These are phyloP conservation scores for Trichoderma polysporum DNA, from an alignment of 2,329 filamentous ascomycete species.

Conservation along the genomic window DNA sequence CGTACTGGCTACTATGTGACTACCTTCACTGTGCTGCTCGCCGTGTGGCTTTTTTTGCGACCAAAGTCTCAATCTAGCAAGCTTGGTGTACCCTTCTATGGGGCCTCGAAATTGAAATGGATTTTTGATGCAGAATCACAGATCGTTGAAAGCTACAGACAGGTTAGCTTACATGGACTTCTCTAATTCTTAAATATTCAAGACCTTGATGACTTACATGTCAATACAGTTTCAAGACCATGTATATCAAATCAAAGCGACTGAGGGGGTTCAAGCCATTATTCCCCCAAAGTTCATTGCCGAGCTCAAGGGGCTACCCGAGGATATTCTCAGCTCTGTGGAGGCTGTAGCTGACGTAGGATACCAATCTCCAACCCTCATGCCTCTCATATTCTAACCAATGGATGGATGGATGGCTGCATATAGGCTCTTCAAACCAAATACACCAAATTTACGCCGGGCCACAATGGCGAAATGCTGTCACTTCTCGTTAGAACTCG, in stretches of 20 bases:
- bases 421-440: constrained; percentile 49
- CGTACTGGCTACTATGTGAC: background rate
- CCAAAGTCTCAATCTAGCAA: constrained; percentile 21
- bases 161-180: constrained; percentile 35
- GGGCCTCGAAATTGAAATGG: constrained; percentile 50
- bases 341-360: constrained; percentile 49
- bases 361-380: background rate
- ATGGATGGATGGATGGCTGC: background rate
- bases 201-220: constrained; percentile 22
- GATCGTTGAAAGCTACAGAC: constrained; percentile 49
- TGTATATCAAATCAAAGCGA: constrained; percentile 53
- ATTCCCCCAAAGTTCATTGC: constrained; percentile 46
- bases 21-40: background rate
- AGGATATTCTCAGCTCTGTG: constrained; percentile 48
- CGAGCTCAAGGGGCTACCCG: constrained; percentile 49
- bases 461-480: constrained; percentile 46
- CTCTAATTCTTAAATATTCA: accelerated
- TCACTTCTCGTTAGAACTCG: constrained; percentile 46
- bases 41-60: constrained; percentile 1
- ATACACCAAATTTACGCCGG: constrained; percentile 51
- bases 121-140: constrained; percentile 50
- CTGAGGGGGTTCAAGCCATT: constrained; percentile 50
- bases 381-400: background rate
- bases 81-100: constrained; percentile 46
- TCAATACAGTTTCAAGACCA: constrained; percentile 44